Evolutionary conservation across 2,329 filamentous ascomycete species (phyloP), one percentile per base, ranked within the genome.

Genomic region (Septoria linicola): DNA sequence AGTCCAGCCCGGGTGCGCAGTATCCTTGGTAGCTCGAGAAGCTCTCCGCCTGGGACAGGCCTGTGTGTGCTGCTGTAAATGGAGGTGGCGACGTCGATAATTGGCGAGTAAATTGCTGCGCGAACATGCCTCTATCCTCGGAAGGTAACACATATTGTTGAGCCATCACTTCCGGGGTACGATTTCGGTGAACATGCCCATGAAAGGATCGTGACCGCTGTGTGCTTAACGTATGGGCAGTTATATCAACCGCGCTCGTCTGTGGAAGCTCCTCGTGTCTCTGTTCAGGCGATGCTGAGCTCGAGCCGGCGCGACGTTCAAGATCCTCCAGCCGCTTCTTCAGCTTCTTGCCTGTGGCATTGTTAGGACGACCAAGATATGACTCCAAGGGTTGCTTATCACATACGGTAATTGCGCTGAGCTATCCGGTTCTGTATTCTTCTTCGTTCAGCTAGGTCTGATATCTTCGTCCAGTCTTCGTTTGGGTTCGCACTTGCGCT

Each of bases 401-500:
- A 32, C 51, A 36, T 50, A 95, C 90, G 90, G 76, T 96, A 96
- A 77, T 96, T 96, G 66, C 91, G 86, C 75, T 97, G 92, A 62
- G 92, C 92, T 79, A 97, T 96, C 63, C 92, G 85, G 76, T 97
- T 97, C 75, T 97, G 91, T 76, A 96, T 96, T 68, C 91, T 83
- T 66, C 91, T 80, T 67, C 93, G 85, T 75, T 97, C 92, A 44
- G 91, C 92, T 54, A 97, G 84, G 72, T 97, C 92, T 51, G 92
- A 95, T 70, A 97, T 96, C 82, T 96, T 95, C 68, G 92, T 96
- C 92, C 92, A 97, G 76, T 97, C 92, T 75, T 97, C 92, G 68
- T 96, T 91, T 49, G 92, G 88, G 71, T 95, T 95, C 64, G 91
- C 92, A 59, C 89, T 95, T 65, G 87, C 87, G 74, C 89, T 95